Base-by-base conservation (phyloP, 73 alveolate genomes). In the Durusdinium trenchii region DNA sequence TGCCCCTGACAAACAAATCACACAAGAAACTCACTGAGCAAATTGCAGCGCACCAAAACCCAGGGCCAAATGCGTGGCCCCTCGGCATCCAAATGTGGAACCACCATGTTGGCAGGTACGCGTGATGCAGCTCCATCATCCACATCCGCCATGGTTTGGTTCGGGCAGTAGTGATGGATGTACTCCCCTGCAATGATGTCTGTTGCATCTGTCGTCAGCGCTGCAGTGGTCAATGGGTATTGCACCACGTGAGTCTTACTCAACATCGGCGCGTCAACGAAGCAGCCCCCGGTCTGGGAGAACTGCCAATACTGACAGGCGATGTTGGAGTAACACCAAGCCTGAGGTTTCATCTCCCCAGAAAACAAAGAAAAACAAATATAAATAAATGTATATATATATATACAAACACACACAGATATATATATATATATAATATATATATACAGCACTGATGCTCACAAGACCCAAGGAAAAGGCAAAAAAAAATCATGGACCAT, bases 101-200 rank as follows among this genome's bases (percentile, higher is more conserved):
- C 54, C 30, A 51, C 94, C 51, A 84, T 20, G 52, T 50, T 50
- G 20, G 94, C 94, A 12, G 94, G 94, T 23, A 32, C 76, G 14
- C 42, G 36, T 7, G 40, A 48, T 5, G n/a, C 12, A 40, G 36
- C 6, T 0, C 32, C 51, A n/a, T 84, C 94, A 5, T 84, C 94
- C 76, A 50, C 75, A 52, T 52, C 94, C 36, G 51, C 73, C 2
- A 75, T 51, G 76, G 94, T 51, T 32, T 75, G 73, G 40, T 84
- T 52, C 40, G 94, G 94, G 76, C 94, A 84, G 94, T 84, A 84
- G 94, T 84, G 94, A 14, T 84, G 94, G 54, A 84, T 84, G 94
- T 84, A 84, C 36, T 84, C 94, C 36, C 94, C 94, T 48, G 91
- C 91, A 35, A 81, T 81, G 91, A 81, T 48, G 71, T 81, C 30